Percentiles rank a stretch among this genome's conserved stretches.
These are phyloP conservation scores for Phlyctochytrium bullatum DNA, from an alignment of 192 early-diverging fungal species.

Conservation along the genomic window DNA sequence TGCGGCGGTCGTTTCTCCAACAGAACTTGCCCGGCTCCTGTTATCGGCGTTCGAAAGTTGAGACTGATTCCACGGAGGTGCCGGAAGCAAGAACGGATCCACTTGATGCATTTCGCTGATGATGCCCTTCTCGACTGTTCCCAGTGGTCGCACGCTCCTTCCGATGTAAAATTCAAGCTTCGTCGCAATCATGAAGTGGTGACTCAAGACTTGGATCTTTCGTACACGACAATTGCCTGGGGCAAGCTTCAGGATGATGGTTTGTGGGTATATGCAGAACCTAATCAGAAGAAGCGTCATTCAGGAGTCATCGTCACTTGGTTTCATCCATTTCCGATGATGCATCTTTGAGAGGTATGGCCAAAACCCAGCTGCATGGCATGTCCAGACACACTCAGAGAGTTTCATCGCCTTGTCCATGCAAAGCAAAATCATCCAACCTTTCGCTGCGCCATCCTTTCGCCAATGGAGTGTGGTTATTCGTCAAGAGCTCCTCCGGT, in stretches of 20 bases:
- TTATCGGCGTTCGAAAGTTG: background rate
- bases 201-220: conserved; percentile 69
- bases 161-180: conserved; percentile 72
- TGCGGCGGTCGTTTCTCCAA: conserved; percentile 7
- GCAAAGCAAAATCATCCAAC: conserved; percentile 13
- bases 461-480: conserved; percentile 21
- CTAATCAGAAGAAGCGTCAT: conserved; percentile 29
- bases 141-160: background rate
- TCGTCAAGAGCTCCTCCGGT: conserved; percentile 22
- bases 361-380: too few species aligned
- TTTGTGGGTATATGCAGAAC: conserved; percentile 70
- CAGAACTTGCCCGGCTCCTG: conserved; percentile 6
- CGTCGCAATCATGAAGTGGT: conserved; percentile 77
- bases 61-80: background rate
- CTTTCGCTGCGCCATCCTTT: conserved; percentile 53
- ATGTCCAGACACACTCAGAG: too few species aligned
- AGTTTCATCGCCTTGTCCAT: background rate
- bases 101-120: background rate
- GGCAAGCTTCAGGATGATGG: conserved; percentile 56
- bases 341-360: background rate
- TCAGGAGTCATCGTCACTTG: background rate
- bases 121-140: conserved; percentile 1
- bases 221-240: conserved; percentile 54
- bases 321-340: background rate
- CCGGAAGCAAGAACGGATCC: background rate